phyloP scores from a whole-genome alignment of 176 grass and related monocot species.

The Calamus simplicifolius region DNA sequence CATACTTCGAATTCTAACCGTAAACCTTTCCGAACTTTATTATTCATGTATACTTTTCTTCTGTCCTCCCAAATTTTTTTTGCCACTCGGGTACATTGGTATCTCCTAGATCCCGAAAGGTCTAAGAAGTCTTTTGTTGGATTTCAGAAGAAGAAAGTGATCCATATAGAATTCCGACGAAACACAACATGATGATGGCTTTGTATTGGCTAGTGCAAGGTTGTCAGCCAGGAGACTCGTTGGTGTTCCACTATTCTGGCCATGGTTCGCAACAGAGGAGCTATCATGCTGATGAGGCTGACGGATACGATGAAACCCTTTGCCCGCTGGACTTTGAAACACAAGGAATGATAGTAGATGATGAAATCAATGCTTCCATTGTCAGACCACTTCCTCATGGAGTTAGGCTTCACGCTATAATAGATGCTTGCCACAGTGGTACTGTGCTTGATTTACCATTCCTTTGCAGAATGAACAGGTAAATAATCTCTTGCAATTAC shows the following conservation, averaged over 20 bases:
- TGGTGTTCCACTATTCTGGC: conserved; percentile 97
- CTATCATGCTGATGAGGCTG: conserved; percentile 78
- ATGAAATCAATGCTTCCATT: conserved; percentile 75
- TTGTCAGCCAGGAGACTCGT: conserved; percentile 85
- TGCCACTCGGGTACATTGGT: too few species aligned
- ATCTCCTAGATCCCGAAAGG: too few species aligned
- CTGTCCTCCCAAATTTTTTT: too few species aligned
- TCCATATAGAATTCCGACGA: conserved; percentile 81
- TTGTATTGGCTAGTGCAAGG: conserved; percentile 94
- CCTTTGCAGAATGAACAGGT: conserved; percentile 91
- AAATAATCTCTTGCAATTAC: background rate
- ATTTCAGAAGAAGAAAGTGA: conserved; percentile 91
- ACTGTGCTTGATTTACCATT: conserved; percentile 90
- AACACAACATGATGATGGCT: conserved; percentile 88
- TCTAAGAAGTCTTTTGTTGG: conserved; percentile 8
- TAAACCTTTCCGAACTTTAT: too few species aligned
- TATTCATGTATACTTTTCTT: too few species aligned
- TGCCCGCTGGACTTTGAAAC: conserved; percentile 96
- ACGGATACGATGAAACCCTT: conserved; percentile 86
- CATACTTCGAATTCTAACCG: too few species aligned
- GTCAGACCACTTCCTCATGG: conserved; percentile 77
- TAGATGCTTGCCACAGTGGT: conserved; percentile 96
- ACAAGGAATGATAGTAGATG: conserved; percentile 97
- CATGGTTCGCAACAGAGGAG: conserved; percentile 91
- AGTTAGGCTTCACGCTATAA: conserved; percentile 88